Conservation (phyloP, 805 yeast species). For the Metschnikowia dekortorum region DNA sequence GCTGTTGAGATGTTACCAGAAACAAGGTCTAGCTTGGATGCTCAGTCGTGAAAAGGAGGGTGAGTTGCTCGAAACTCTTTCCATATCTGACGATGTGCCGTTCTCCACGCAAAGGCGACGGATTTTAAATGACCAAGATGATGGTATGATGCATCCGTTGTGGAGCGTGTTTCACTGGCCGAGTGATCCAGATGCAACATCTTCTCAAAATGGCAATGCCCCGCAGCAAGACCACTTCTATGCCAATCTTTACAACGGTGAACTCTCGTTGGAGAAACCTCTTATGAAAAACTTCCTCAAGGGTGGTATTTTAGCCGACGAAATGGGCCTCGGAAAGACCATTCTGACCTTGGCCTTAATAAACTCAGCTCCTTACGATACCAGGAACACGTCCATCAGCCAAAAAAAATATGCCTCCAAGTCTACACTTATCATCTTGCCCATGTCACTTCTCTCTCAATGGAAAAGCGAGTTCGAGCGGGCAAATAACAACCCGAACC, state of each 20-base stretch:
- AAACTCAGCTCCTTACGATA: conserved; percentile 58
- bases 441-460: conserved; percentile 86
- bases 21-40: conserved; percentile 87
- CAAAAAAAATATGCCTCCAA: conserved; percentile 51
- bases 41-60: conserved; percentile 68
- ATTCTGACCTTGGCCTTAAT: conserved; percentile 75
- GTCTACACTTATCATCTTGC: conserved; percentile 78
- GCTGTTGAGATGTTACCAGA: conserved; percentile 70
- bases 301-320: conserved; percentile 94
- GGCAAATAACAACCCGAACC: conserved; percentile 44
- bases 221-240: conserved; percentile 44
- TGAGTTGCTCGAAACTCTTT: conserved; percentile 35
- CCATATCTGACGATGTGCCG: conserved; percentile 16
- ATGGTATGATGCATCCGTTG: conserved; percentile 69
- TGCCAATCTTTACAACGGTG: conserved; percentile 77
- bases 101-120: conserved; percentile 26
- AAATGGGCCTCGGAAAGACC: conserved; percentile 95
- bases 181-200: conserved; percentile 23
- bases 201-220: neutral
- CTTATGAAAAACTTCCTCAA: conserved; percentile 51
- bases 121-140: conserved; percentile 28
- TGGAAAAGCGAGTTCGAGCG: conserved; percentile 81
- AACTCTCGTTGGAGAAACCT: conserved; percentile 66
- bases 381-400: conserved; percentile 13
- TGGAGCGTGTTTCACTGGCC: conserved; percentile 87